Conservation (phyloP, 768 basidiomycete genomes). For the Pleurotus platypus region DNA sequence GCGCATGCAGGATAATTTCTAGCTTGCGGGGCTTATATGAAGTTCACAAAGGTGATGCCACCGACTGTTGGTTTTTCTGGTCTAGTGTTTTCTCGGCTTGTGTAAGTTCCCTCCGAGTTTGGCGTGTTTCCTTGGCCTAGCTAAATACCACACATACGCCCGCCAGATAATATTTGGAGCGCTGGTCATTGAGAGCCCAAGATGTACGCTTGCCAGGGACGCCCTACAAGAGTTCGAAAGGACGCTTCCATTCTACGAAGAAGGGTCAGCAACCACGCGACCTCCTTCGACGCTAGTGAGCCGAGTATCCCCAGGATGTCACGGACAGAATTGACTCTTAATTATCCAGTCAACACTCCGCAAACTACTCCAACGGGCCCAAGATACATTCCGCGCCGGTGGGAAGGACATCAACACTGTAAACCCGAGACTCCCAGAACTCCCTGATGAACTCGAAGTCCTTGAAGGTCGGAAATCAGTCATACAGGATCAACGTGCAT, state of each 20-base stretch:
- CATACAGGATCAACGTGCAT: conserved; percentile 25
- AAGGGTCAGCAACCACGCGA: conserved; percentile 35
- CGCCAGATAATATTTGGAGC: conserved; percentile 41
- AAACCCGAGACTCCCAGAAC: neutral
- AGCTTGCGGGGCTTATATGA: conserved; percentile 33
- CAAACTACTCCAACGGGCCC: conserved; percentile 32
- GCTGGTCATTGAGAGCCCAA: conserved; percentile 42
- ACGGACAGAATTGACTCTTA: neutral
- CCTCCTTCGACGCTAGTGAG: conserved; percentile 33
- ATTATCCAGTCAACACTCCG: conserved; percentile 31
- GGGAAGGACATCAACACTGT: conserved; percentile 3
- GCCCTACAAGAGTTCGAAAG: conserved; percentile 35
- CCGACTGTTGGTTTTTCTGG: conserved; percentile 49
- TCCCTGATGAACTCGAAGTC: conserved; percentile 33
- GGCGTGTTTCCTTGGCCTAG: neutral
- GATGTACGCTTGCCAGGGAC: conserved; percentile 34
- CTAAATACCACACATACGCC: neutral
- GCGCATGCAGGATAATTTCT: conserved; percentile 39
- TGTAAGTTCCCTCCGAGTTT: conserved; percentile 25
- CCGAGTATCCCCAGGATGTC: neutral
- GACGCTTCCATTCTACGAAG: conserved; percentile 36
- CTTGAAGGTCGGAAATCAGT: conserved; percentile 34
- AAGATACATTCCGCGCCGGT: conserved; percentile 22
- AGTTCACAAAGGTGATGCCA: conserved; percentile 28
- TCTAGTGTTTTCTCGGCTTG: conserved; percentile 45